Base-by-base conservation (phyloP, 257 asterid species). In the Primulina eburnea region DNA sequence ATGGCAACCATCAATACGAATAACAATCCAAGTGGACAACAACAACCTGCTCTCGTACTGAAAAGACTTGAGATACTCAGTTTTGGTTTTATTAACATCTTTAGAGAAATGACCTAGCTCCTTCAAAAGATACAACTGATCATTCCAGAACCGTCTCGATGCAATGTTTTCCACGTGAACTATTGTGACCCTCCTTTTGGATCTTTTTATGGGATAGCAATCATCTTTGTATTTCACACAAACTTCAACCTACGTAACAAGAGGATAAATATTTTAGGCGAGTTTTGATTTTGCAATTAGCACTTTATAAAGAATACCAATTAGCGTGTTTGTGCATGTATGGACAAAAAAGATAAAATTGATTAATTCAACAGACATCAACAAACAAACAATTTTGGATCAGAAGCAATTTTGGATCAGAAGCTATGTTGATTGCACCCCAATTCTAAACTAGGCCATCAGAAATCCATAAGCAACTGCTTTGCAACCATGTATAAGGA, bases 1-100 rank as follows among this genome's bases (percentile, higher is more conserved):
- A 78, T 88, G 98, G 73, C 97, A 92, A 65, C 98, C 98, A 82
- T 92, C 97, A 57, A 92, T 55, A 56, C 95, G 95, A 65, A 92
- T 68, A 62, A 87, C 97, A 68, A 90, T 81, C 95, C 96, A 92
- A 30, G 88, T 88, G 34, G 79, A 83, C 47, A 86, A 85, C 87
- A 84, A 74, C 82, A 88, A 73, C 76, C 73, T 78, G 80, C 82
- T 74, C 81, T 84, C 90, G 33, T 80, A 83, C 29, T 79, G 83
- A 85, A 88, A 92, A 37, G 89, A 85, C 69, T 84, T 84, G n/a
- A 87, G 30, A 65, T 84, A 90, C 71, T 85, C 90, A 0, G 90
- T 81, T 65, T 82, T 83, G 59, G 82, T 68, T 69, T 83, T 87
- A 72, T 71, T 80, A 60, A 84, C 67, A 78, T 83, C 88, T 72